Evolutionary conservation across 2,329 filamentous ascomycete species (phyloP).

Genomic region (Trichoderma polysporum): DNA sequence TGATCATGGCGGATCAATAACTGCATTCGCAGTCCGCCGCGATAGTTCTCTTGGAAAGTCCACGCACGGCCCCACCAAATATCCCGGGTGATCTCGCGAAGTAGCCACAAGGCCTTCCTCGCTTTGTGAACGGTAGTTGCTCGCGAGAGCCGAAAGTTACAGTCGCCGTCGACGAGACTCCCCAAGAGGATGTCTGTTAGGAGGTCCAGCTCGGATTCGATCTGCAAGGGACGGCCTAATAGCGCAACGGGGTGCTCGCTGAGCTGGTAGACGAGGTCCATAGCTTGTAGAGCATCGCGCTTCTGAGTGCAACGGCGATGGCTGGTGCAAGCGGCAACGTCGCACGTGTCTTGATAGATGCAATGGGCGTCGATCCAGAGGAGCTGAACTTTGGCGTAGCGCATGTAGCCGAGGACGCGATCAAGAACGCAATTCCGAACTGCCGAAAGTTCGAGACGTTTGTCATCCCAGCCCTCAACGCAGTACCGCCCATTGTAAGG

Average conservation of each 20-base stretch:
- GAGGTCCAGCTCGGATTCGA: conserved; percentile 21
- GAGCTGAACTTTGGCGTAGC: neutral
- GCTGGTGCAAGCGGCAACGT: neutral
- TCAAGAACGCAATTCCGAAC: neutral
- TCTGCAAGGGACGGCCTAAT: conserved; percentile 24
- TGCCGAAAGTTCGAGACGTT: neutral
- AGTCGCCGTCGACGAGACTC: too few species aligned
- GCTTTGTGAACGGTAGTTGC: conserved; percentile 17
- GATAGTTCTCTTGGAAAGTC: conserved; percentile 38
- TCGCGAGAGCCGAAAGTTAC: too few species aligned
- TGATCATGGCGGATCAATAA: conserved; percentile 31
- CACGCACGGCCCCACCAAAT: conserved; percentile 35
- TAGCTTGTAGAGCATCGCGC: conserved; percentile 30
- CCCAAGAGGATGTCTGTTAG: conserved; percentile 4
- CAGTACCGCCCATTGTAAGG: neutral
- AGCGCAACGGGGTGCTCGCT: conserved; percentile 34
- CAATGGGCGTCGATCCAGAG: neutral
- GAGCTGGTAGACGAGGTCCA: conserved; percentile 35
- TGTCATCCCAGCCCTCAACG: neutral
- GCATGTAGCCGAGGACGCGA: neutral
- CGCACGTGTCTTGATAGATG: neutral
- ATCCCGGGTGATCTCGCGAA: conserved; percentile 30
- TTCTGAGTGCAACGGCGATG: conserved; percentile 29
- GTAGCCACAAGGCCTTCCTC: conserved; percentile 24
- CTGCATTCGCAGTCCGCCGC: conserved; percentile 29